A percentile compares a stretch with the other conserved stretches of the same genome.
Evolutionary conservation across 306 rosid genomes (phyloP).

Genomic region (Fragaria nilgerrensis): DNA sequence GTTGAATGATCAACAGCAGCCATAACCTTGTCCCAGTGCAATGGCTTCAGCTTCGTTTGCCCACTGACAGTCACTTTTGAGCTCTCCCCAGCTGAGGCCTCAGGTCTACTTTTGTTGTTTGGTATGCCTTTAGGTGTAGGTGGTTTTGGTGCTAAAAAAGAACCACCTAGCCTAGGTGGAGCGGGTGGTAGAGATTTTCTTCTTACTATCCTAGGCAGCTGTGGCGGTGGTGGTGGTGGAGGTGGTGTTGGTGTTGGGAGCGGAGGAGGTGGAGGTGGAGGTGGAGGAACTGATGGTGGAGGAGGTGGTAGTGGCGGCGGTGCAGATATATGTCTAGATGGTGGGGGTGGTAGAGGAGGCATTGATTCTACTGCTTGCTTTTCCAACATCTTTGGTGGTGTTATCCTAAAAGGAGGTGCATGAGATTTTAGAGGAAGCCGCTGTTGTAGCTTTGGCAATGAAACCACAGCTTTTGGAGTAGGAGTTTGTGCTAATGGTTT

Average conservation of each 20-base stretch:
- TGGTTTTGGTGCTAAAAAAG: constrained; percentile 39
- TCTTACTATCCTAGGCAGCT: constrained; percentile 6
- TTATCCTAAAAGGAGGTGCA: constrained; percentile 19
- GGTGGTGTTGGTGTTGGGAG: not conserved
- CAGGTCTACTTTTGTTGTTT: constrained; percentile 25
- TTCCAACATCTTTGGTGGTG: constrained; percentile 31
- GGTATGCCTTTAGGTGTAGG: constrained; percentile 37
- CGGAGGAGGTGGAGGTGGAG: not conserved
- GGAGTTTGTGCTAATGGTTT: constrained; percentile 25
- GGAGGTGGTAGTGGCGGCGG: not conserved
- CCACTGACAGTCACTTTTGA: constrained; percentile 30
- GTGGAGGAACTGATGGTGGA: constrained; percentile 2
- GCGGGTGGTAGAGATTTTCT: constrained; percentile 26
- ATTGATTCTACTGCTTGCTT: constrained; percentile 27
- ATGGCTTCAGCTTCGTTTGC: constrained; percentile 64
- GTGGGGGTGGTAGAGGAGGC: constrained; percentile 15
- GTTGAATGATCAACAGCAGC: constrained; percentile 76
- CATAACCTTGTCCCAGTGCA: constrained; percentile 89
- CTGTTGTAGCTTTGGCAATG: constrained; percentile 17
- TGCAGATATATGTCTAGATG: not conserved
- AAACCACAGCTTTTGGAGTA: not conserved
- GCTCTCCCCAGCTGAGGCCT: constrained; percentile 29
- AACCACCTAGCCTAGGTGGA: constrained; percentile 34
- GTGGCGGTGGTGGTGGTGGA: not conserved
- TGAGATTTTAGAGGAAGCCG: constrained; percentile 12